Evolutionary conservation across 495 filamentous ascomycete genomes (phyloP), one percentile per base, ranked within the genome.

Genomic region (Aspergillus heteromorphus): DNA sequence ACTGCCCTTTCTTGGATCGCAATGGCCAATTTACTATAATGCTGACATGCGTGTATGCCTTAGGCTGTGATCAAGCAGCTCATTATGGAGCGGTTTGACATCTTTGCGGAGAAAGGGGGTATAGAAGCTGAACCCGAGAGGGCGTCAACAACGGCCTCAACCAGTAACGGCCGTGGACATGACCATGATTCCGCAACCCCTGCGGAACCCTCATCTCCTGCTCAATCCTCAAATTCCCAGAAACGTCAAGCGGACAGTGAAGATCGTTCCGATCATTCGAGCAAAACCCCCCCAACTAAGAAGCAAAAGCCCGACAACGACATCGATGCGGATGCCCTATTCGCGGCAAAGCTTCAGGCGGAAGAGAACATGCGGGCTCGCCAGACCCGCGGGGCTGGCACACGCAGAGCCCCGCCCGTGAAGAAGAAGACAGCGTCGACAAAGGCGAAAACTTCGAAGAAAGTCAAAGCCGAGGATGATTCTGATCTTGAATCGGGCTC

Each of bases 1-100:
- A 23, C 13, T 47, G 16, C 11, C 38, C 17, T 27, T 27, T 42
- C 18, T 21, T 38, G n/a, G 18, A 40, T 20, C 47, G 19, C 31
- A 19, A 49, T 23, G 9, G 19, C 14, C 42, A 14, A 25, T 30
- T 11, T 40, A 31, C 21, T n/a, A 30, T 18, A 17, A 49, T 49
- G 58, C 53, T 57, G 45, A 59, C 36, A 14, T 36, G 45, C 11
- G 2, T 36, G 49, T 18, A 48, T 36, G 17, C 41, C 34, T 36
- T 59, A 98, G 92, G 76, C 82, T 71, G 81, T 79, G 11, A 86
- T 98, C 62, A 92, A 91, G 63, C 71, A 71, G 40, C 79, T 97
- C 18, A 98, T 97, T 51, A 87, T 91, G 73, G 81, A 84, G 55
- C 88, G 93, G 48, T 98, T 97, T 72, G 92, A 98, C 66, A 84